phyloP scores from a whole-genome alignment of 2,329 filamentous ascomycete genomes.

The Diaporthe citri region DNA sequence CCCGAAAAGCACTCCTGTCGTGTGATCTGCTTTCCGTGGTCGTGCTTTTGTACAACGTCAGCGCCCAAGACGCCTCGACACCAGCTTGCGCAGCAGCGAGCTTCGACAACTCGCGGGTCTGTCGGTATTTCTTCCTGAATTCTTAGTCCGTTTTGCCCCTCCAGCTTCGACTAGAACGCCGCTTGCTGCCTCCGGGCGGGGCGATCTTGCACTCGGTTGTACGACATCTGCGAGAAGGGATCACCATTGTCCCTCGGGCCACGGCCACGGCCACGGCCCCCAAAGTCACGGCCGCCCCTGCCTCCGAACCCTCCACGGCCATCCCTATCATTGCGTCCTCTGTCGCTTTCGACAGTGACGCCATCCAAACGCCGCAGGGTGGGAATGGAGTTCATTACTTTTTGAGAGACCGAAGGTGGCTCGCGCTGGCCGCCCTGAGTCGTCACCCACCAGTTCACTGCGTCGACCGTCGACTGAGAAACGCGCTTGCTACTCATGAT shows the following conservation, averaged over 20 bases:
- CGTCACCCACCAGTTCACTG: constrained; percentile 66
- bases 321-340: neutral
- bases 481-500: constrained; percentile 63
- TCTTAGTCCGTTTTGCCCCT: neutral
- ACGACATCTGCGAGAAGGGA: constrained; percentile 31
- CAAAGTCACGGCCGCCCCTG: neutral
- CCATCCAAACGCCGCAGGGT: constrained; percentile 48
- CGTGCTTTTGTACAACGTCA: constrained; percentile 23
- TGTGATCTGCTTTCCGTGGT: constrained; percentile 5
- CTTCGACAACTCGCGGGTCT: neutral
- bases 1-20: neutral
- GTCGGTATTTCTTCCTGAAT: neutral
- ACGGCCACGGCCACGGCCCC: neutral
- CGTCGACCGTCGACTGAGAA: constrained; percentile 55
- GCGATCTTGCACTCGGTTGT: constrained; percentile 2
- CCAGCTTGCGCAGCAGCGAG: neutral
- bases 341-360: constrained; percentile 50
- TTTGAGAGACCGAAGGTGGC: constrained; percentile 56
- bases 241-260: constrained; percentile 18
- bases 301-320: constrained; percentile 31
- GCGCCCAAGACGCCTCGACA: neutral
- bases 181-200: neutral
- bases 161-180: constrained; percentile 16
- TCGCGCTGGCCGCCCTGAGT: constrained; percentile 65
- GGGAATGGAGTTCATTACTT: constrained; percentile 45